Percentiles rank a stretch among this genome's conserved stretches.
Evolutionary conservation across 2,329 filamentous ascomycete species (phyloP).

Genomic region (Colletotrichum liaoningense): DNA sequence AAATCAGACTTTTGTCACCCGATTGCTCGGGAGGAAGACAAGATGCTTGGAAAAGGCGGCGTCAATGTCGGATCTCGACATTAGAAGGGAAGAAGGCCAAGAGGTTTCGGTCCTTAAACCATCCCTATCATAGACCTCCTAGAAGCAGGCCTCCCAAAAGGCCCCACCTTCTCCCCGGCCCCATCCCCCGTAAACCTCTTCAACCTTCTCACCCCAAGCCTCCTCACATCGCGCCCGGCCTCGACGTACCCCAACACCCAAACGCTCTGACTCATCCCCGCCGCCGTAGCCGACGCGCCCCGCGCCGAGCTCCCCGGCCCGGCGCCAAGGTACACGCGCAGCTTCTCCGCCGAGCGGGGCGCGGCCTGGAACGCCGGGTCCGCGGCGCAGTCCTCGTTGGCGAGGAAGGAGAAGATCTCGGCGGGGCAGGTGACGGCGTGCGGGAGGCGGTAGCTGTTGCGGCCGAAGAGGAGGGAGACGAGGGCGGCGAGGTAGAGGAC

Average conservation of each 20-base stretch:
- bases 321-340: conserved; percentile 51
- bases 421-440: conserved; percentile 79
- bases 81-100: no score
- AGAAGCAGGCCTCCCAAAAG: background rate
- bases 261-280: conserved; percentile 53
- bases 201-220: conserved; percentile 49
- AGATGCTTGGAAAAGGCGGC: background rate
- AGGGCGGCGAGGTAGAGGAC: conserved; percentile 76
- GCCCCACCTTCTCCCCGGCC: conserved; percentile 5
- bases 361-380: conserved; percentile 81
- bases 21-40: background rate
- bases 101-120: no score
- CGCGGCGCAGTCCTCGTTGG: conserved; percentile 76
- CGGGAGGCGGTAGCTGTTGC: conserved; percentile 74
- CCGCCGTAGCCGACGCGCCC: conserved; percentile 49
- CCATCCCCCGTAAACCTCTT: conserved; percentile 56
- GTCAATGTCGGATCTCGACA: background rate
- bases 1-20: background rate
- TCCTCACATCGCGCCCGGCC: conserved; percentile 44
- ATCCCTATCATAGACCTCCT: background rate
- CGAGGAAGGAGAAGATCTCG: conserved; percentile 82
- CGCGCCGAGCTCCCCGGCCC: conserved; percentile 66
- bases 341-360: conserved; percentile 74
- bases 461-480: conserved; percentile 68
- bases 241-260: conserved; percentile 62